Base-by-base conservation (phyloP, 2,329 filamentous ascomycete genomes). In the Metarhizium robertsii region DNA sequence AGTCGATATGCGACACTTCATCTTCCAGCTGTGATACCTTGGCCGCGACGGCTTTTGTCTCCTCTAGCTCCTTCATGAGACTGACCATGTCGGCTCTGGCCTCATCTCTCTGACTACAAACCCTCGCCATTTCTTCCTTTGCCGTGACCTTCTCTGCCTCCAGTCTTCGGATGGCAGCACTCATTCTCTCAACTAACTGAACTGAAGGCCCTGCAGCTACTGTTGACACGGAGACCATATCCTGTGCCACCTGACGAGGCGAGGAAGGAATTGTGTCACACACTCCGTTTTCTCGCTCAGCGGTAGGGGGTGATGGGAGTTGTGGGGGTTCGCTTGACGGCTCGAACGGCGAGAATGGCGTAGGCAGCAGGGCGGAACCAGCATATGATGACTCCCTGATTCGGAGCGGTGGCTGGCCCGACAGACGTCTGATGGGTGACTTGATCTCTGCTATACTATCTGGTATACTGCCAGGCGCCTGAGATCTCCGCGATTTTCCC, bases 171-270 rank as follows among this genome's bases (percentile, higher is more conserved):
- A 99, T 92, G 0, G 91, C 90, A 2, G 92, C 90, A 65, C 89
- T 95, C 90, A 99, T 95, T 53, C 92, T 84, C 72, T 97, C 94
- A 16, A 99, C 92, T 1, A 99, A 81, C 71, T 97, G 92, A 1
- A 99, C 92, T 0, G 88, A 92, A 0, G 94, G 94, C 0, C 94
- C 94, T 0, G 92, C 92, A 0, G 86, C 92, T 8, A 90, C 87
- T 0, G 92, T 96, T 1, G 91, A 95, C 6, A 90, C 88, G 2
- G 90, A 95, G 34, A 94, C 81, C 75, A 95, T 87, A 64, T 96
- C 92, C 62, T 91, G 87, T 57, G 88, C 80, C 6, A 87, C 83
- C 57, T 86, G 84, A 43, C 84, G 83, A 1, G 85, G 85, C 3
- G 84, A 87, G 1, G 78, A 79, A 2, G 77, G 73, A 16, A 61